A percentile compares a stretch with the other conserved stretches of the same genome.
Conservation (phyloP, 345 rosid species). For the Mangifera indica region DNA sequence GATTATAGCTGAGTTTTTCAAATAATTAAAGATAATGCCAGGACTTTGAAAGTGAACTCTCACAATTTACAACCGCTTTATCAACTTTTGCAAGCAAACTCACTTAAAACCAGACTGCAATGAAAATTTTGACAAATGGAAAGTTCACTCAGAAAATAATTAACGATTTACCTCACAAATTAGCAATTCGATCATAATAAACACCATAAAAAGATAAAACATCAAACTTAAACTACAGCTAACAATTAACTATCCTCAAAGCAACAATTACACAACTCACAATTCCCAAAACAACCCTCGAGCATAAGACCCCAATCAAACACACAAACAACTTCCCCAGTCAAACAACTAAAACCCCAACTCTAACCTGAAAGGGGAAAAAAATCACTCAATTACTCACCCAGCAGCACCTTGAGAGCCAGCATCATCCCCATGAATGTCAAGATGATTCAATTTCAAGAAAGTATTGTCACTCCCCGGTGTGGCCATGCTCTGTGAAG, state of each 20-base stretch:
- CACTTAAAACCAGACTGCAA: background rate
- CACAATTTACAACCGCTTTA: background rate
- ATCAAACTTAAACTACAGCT: background rate
- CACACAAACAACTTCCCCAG: slow-evolving; percentile 19
- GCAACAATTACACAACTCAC: background rate
- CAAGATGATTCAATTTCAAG: slow-evolving; percentile 65
- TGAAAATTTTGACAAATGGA: background rate
- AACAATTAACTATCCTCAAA: background rate
- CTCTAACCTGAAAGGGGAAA: background rate
- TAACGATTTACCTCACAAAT: background rate
- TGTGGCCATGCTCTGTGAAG: slow-evolving; percentile 71
- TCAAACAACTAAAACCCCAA: slow-evolving; percentile 11
- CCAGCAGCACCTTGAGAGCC: slow-evolving; percentile 79
- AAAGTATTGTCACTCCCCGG: slow-evolving; percentile 73
- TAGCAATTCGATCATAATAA: background rate
- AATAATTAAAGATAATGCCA: background rate
- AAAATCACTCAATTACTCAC: slow-evolving; percentile 39
- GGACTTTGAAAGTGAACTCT: background rate
- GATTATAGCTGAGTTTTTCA: background rate
- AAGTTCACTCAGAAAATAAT: background rate
- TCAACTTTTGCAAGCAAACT: background rate
- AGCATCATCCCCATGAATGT: slow-evolving; percentile 89
- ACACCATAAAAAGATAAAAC: background rate
- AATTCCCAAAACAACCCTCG: slow-evolving; percentile 22
- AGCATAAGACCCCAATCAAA: slow-evolving; percentile 12